A percentile compares a stretch with the other conserved stretches of the same genome.
phyloP scores from a whole-genome alignment of 768 basidiomycete species.

The Mycena pura region DNA sequence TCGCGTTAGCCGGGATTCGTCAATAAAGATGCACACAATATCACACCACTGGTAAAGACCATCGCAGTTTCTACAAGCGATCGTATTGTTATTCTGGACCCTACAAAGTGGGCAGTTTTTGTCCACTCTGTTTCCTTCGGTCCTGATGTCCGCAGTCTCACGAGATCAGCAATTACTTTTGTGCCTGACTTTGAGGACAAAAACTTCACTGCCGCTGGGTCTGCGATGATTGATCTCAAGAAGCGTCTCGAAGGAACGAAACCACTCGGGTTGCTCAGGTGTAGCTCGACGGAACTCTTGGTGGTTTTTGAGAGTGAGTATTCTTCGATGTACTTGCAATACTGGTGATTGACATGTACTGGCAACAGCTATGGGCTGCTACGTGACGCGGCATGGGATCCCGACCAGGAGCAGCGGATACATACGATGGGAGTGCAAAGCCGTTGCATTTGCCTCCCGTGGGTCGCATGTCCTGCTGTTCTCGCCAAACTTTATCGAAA shows the following conservation, averaged over 20 bases:
- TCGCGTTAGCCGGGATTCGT: slow-evolving; percentile 64
- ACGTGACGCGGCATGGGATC: slow-evolving; percentile 71
- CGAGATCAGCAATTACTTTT: slow-evolving; percentile 48
- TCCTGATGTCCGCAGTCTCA: slow-evolving; percentile 40
- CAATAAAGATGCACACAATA: slow-evolving; percentile 71
- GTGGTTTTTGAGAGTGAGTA: slow-evolving; percentile 77
- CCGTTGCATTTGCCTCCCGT: slow-evolving; percentile 65
- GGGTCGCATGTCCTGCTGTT: slow-evolving; percentile 73
- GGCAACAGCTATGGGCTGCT: slow-evolving; percentile 72
- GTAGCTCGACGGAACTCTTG: slow-evolving; percentile 61
- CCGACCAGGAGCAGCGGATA: slow-evolving; percentile 67
- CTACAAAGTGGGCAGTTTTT: slow-evolving; percentile 57
- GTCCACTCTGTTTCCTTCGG: background rate
- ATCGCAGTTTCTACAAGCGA: slow-evolving; percentile 71
- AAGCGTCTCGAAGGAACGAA: slow-evolving; percentile 60
- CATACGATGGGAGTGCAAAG: slow-evolving; percentile 82
- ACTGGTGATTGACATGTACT: background rate
- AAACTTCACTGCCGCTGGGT: slow-evolving; percentile 34
- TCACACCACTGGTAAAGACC: slow-evolving; percentile 65
- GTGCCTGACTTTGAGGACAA: slow-evolving; percentile 66
- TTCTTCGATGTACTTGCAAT: background rate
- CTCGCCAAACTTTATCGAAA: slow-evolving; percentile 77
- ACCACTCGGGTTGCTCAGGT: slow-evolving; percentile 71
- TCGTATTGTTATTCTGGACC: slow-evolving; percentile 70
- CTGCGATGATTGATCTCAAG: slow-evolving; percentile 61